Conservation (phyloP, 2,329 filamentous ascomycete species). For the Penicillium vulpinum region DNA sequence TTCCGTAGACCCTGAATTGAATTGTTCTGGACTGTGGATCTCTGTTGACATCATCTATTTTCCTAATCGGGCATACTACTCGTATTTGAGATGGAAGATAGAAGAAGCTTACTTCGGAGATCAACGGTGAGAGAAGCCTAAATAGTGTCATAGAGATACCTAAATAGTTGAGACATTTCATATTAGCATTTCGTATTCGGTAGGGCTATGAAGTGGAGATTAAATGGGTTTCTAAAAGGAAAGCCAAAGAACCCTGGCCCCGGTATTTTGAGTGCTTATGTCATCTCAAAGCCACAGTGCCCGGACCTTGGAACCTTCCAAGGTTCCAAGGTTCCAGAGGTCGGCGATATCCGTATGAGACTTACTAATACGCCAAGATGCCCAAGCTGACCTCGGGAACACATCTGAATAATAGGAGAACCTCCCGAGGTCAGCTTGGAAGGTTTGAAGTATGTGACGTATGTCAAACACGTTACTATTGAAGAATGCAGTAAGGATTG, state of each 20-base stretch:
- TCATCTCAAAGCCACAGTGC: background rate
- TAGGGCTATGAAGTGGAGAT: constrained; percentile 4
- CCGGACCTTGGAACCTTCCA: background rate
- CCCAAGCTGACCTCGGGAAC: background rate
- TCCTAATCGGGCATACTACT: background rate
- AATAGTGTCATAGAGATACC: too few species aligned
- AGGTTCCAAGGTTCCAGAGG: too few species aligned
- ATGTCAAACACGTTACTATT: constrained; percentile 1
- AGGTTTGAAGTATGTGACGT: background rate
- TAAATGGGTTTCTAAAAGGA: background rate
- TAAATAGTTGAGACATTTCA: background rate
- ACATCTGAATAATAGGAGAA: background rate
- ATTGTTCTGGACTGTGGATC: background rate
- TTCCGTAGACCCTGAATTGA: background rate
- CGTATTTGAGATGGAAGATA: background rate
- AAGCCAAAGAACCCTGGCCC: too few species aligned
- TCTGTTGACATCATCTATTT: background rate
- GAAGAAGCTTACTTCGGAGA: too few species aligned
- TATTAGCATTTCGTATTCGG: background rate
- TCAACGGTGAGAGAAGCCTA: background rate
- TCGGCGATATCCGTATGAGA: constrained; percentile 1
- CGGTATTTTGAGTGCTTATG: background rate
- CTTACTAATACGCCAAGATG: background rate
- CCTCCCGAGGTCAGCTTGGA: background rate
- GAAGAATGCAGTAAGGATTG: constrained; percentile 2